A percentile compares a stretch with the other conserved stretches of the same genome.
Conservation (phyloP, 2,329 filamentous ascomycete species). For the Metarhizium brunneum region DNA sequence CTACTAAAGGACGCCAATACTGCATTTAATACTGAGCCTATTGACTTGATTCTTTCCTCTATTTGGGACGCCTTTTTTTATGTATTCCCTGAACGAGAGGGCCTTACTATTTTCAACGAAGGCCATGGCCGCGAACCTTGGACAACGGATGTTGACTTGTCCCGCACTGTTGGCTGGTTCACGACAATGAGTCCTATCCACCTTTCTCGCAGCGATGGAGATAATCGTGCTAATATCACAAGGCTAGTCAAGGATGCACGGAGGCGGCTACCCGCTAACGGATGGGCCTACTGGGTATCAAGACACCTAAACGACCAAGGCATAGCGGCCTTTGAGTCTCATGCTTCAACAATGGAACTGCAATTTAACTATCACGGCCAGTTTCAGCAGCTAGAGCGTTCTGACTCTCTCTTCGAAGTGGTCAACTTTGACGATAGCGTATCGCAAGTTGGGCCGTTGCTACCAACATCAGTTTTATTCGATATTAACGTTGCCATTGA, state of each 20-base stretch:
- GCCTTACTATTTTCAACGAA: conserved; percentile 18
- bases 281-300: conserved; percentile 3
- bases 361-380: conserved; percentile 8
- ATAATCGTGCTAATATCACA: not conserved
- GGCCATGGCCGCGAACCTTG: not conserved
- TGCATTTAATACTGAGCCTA: conserved; percentile 18
- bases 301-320: not conserved
- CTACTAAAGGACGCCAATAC: conserved; percentile 10
- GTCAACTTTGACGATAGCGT: conserved; percentile 7
- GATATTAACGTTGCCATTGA: conserved; percentile 1
- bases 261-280: not conserved
- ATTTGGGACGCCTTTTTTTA: conserved; percentile 17
- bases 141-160: not conserved
- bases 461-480: conserved; percentile 3
- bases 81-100: conserved; percentile 16
- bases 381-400: conserved; percentile 8
- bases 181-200: conserved; percentile 23
- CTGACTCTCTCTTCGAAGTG: conserved; percentile 10
- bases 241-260: conserved; percentile 1
- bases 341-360: conserved; percentile 5
- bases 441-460: not conserved
- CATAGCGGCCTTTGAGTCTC: not conserved
- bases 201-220: not conserved
- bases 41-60: conserved; percentile 23
- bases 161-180: conserved; percentile 19